A percentile compares a stretch with the other conserved stretches of the same genome.
Evolutionary conservation across 441 rosid species (phyloP).

Genomic region (Pelargonium myrrhifolium): DNA sequence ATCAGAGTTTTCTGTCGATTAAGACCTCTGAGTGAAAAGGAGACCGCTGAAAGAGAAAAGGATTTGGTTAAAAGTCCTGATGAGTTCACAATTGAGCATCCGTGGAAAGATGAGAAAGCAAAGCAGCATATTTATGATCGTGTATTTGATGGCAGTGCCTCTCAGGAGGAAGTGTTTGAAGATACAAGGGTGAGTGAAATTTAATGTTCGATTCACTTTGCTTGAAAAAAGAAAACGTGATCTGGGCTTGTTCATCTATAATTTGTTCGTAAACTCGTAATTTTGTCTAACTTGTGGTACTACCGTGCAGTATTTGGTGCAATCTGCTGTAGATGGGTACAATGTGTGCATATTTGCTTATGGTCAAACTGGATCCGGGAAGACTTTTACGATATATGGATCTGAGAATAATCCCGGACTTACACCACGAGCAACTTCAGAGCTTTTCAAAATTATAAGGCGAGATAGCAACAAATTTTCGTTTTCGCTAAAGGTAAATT

Average conservation of each 20-base stretch:
- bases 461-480: constrained; percentile 72
- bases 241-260: background rate
- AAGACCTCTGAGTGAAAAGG: constrained; percentile 78
- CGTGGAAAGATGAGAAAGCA: constrained; percentile 81
- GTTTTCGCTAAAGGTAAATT: constrained; percentile 66
- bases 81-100: constrained; percentile 88
- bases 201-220: background rate
- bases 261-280: background rate
- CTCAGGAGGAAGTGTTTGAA: constrained; percentile 80
- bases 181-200: constrained; percentile 59
- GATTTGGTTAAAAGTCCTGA: constrained; percentile 40
- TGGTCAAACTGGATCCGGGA: constrained; percentile 98
- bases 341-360: constrained; percentile 95
- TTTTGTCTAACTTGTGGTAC: constrained; percentile 11
- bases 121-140: constrained; percentile 89
- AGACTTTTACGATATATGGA: constrained; percentile 92
- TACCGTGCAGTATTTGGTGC: constrained; percentile 72
- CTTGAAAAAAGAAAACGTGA: background rate
- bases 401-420: constrained; percentile 68
- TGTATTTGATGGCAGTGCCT: constrained; percentile 67
- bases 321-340: constrained; percentile 91
- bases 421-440: constrained; percentile 76
- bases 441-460: constrained; percentile 67
- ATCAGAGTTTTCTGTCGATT: constrained; percentile 85
- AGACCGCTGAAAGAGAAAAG: constrained; percentile 49